These are phyloP conservation scores for Dactylellina leptospora DNA, from an alignment of 2,329 filamentous ascomycete genomes.

Conservation along the genomic window DNA sequence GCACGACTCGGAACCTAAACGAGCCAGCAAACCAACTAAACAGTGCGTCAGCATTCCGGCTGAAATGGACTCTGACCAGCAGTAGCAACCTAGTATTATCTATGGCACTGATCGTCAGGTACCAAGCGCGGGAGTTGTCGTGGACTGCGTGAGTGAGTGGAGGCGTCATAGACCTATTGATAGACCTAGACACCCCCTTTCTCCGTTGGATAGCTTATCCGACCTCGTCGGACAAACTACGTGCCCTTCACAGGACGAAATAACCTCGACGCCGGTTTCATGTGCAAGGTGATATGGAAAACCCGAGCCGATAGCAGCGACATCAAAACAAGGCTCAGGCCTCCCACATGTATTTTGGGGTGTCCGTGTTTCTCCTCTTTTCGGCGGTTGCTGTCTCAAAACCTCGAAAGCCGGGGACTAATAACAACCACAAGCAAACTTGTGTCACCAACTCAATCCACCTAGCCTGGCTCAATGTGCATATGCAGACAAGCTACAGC, in stretches of 20 bases:
- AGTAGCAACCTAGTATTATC: neutral
- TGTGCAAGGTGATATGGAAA: slow-evolving; percentile 50
- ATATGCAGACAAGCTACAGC: too few relatives aligned
- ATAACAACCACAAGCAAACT: slow-evolving; percentile 9
- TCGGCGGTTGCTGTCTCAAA: slow-evolving; percentile 47
- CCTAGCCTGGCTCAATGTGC: too few relatives aligned
- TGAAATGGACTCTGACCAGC: slow-evolving; percentile 17
- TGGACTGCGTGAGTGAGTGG: neutral
- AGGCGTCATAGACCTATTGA: slow-evolving; percentile 19
- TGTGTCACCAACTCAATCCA: slow-evolving; percentile 33
- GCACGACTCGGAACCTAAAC: slow-evolving; percentile 25
- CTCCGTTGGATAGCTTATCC: neutral
- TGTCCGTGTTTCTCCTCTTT: slow-evolving; percentile 26
- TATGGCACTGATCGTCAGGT: slow-evolving; percentile 20
- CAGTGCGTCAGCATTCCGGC: slow-evolving; percentile 45
- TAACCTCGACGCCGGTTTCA: slow-evolving; percentile 47
- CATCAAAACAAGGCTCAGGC: slow-evolving; percentile 26
- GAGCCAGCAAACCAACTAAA: slow-evolving; percentile 22
- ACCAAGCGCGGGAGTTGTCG: slow-evolving; percentile 12
- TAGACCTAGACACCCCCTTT: slow-evolving; percentile 5
- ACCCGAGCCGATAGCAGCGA: slow-evolving; percentile 31
- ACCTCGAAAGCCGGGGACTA: slow-evolving; percentile 18
- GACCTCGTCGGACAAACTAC: slow-evolving; percentile 5
- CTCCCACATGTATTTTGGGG: slow-evolving; percentile 33
- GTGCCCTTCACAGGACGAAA: slow-evolving; percentile 14